Base-by-base conservation (phyloP, 169 alveolate species). In the Plasmodium fragile region DNA sequence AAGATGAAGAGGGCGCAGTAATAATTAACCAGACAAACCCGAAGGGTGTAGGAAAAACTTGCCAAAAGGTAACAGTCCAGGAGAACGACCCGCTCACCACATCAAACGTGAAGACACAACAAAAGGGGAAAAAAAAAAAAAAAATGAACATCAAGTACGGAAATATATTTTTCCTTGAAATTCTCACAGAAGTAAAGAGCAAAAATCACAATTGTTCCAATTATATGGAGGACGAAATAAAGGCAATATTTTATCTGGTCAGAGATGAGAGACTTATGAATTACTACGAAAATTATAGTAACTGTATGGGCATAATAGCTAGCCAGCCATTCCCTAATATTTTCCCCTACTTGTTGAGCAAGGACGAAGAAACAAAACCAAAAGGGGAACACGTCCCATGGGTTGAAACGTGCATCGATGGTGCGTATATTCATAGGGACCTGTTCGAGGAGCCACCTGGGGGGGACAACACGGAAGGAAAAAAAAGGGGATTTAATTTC, bases 251-350 rank as follows among this genome's bases (percentile, higher is more conserved):
- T 72, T 85, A 85, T 75, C 13, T 85, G 41, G 55, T 75, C 36
- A 53, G 85, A 34, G 93, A 85, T 49, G 93, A 85, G 55, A 85
- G 93, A 55, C 78, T 85, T 32, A 41, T 75, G 70, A 85, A 77
- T 85, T 85, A 73, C 25, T 75, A 72, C 65, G 87, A 75, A 16
- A 80, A 85, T 10, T 85, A 85, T 75, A 49, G 59, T 28, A 52
- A 85, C 79, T 72, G 83, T 22, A 25, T 85, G n/a, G 93, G 93
- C n/a, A 53, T 85, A 73, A 85, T 85, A 75, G 93, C 93, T 30
- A 53, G 59, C 25, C 53, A 75, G 43, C 93, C 93, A 13, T 85
- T 85, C 75, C 92, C 82, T 69, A 53, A 83, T 36, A 65, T 43
- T 22, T 69, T 65, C 16, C 69, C 69, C 16, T 36, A 83, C 52